A percentile compares a stretch with the other conserved stretches of the same genome.
phyloP scores from a whole-genome alignment of 176 grass and related monocot genomes.

The Phoenix dactylifera region DNA sequence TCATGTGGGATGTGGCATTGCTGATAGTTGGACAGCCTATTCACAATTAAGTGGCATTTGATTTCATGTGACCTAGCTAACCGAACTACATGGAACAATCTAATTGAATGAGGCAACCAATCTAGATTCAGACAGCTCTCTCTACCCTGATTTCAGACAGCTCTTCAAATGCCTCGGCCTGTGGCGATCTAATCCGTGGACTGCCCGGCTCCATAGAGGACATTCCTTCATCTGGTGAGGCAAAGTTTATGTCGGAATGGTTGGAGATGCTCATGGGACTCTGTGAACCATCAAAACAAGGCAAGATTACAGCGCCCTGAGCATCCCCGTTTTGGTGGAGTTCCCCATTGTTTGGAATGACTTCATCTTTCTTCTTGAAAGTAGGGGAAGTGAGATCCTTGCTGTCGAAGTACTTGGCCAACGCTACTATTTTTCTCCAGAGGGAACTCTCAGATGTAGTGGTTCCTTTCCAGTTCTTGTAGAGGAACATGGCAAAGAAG shows the following conservation, averaged over 20 bases:
- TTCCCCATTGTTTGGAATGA: background rate
- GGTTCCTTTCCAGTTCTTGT: slow-evolving; percentile 32
- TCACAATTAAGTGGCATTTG: too few relatives aligned
- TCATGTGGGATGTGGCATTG: too few relatives aligned
- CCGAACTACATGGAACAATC: too few relatives aligned
- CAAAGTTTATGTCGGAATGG: background rate
- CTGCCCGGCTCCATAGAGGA: background rate
- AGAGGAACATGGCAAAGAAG: slow-evolving; percentile 49
- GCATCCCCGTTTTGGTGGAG: background rate
- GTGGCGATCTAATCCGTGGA: background rate
- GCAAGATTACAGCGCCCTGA: background rate
- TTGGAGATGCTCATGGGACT: slow-evolving; percentile 16
- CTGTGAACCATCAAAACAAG: background rate
- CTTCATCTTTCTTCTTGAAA: slow-evolving; percentile 33
- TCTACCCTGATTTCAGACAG: slow-evolving; percentile 3
- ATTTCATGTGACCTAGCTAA: too few relatives aligned
- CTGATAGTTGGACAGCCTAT: too few relatives aligned
- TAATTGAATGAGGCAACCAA: too few relatives aligned
- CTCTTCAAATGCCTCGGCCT: background rate
- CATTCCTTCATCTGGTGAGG: background rate
- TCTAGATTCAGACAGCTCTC: too few relatives aligned
- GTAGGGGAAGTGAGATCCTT: slow-evolving; percentile 34
- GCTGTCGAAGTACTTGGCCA: slow-evolving; percentile 35
- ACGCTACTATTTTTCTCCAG: slow-evolving; percentile 27
- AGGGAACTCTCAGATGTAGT: slow-evolving; percentile 11